Evolutionary conservation across 208 protist genomes (phyloP).

Genomic region (Acanthamoeba rhysodes): DNA sequence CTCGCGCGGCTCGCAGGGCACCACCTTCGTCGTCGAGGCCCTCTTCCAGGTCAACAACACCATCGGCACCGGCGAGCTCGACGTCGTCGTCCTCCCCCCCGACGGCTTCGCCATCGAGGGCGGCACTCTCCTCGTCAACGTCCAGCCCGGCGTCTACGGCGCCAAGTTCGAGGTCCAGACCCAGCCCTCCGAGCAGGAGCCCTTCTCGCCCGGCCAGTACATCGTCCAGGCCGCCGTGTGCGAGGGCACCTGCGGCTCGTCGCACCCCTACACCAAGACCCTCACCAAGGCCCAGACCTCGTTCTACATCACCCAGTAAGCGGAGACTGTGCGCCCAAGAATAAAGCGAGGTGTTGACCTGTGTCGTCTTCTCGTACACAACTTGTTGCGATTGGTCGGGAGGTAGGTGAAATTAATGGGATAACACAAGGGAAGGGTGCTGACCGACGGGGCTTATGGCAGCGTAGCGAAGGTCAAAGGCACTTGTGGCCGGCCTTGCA

Average conservation of each 20-base stretch:
- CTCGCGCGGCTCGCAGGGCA: slow-evolving; percentile 74
- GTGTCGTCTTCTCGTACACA: no score
- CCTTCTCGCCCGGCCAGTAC: slow-evolving; percentile 78
- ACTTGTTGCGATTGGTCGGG: no score
- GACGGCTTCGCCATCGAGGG: slow-evolving; percentile 59
- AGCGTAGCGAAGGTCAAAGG: background rate
- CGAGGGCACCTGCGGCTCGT: slow-evolving; percentile 82
- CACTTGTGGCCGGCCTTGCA: slow-evolving; percentile 9
- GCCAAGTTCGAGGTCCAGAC: slow-evolving; percentile 73
- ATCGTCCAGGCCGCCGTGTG: slow-evolving; percentile 78
- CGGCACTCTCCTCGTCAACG: slow-evolving; percentile 72
- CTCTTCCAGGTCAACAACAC: slow-evolving; percentile 71
- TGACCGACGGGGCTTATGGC: no score
- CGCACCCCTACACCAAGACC: slow-evolving; percentile 78
- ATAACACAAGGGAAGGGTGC: no score
- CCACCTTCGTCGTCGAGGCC: slow-evolving; percentile 73
- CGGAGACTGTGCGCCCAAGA: background rate
- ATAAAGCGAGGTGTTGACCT: no score
- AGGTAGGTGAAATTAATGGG: no score
- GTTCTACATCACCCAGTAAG: slow-evolving; percentile 78
- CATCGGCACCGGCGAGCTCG: slow-evolving; percentile 84
- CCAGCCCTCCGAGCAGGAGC: slow-evolving; percentile 75
- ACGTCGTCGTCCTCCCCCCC: slow-evolving; percentile 73
- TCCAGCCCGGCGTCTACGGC: slow-evolving; percentile 74
- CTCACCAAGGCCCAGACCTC: slow-evolving; percentile 54